Evolutionary conservation across 768 basidiomycete genomes (phyloP), one percentile per base, ranked within the genome.

Genomic region (Saitozyma podzolica): DNA sequence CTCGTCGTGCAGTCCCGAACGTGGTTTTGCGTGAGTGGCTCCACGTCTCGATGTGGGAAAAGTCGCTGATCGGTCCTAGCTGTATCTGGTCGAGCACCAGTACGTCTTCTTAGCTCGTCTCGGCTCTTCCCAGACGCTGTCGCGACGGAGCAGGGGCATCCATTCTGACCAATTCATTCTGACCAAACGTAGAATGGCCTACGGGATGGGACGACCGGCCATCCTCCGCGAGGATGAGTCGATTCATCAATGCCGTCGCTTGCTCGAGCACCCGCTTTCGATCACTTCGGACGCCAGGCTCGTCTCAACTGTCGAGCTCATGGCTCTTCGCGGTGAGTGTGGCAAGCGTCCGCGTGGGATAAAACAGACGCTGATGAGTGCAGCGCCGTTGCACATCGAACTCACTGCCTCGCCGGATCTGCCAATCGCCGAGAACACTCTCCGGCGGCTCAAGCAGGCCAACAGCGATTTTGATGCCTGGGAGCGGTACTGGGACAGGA

Each of bases 31-130:
- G 75, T 78, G 19, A 66, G 70, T 72, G 9, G 9, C 41, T 9
- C 11, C 16, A 40, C 39, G 29, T 8, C 6, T 51, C 4, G 53
- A 5, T 16, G 8, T 1, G 37, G 41, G 58, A 51, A 14, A 50
- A 56, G 9, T 45, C 10, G 56, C 64, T 69, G 40, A 68, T 29
- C 49, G 13, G 47, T 10, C 6, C 9, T 50, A 74, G 73, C 83
- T 94, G 14, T 94, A 92, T 75, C 85, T 95, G 43, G 92, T 94
- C 75, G 93, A 95, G 74, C 92, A 94, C 76, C 92, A 95, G 90
- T 92, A 70, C 68, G 89, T 85, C 20, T 10, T 20, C 13, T 11
- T 39, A 45, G 17, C 19, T 11, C 9, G 51, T 43, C 29, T 20
- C 20, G 14, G 48, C 16, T 40, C 42, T 29, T 9, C n/a, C n/a